Evolutionary conservation across 805 yeast species (phyloP).

Genomic region (Brettanomyces nanus): DNA sequence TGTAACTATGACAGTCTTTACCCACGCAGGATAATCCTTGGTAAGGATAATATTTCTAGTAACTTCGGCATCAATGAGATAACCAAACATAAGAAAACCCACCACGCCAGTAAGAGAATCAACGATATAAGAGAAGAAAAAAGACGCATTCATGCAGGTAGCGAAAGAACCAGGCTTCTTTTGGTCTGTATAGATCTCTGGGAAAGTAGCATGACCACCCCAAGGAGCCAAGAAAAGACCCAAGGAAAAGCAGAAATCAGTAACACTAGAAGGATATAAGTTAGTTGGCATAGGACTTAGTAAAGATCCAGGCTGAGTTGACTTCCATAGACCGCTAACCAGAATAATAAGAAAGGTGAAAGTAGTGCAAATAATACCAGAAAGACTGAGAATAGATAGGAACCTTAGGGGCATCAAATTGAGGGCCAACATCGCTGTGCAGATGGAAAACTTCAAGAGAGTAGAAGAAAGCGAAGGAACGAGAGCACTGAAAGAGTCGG

Average conservation of each 20-base stretch:
- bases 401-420: constrained; percentile 68
- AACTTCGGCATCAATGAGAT: constrained; percentile 40
- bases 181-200: constrained; percentile 67
- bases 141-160: constrained; percentile 48
- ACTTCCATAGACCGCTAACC: constrained; percentile 55
- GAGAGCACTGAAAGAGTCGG: constrained; percentile 50
- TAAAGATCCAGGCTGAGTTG: constrained; percentile 67
- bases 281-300: constrained; percentile 55
- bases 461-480: constrained; percentile 32
- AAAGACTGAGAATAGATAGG: constrained; percentile 57
- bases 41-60: constrained; percentile 37
- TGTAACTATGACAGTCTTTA: constrained; percentile 44
- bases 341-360: constrained; percentile 52
- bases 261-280: constrained; percentile 48
- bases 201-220: constrained; percentile 81
- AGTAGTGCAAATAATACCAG: constrained; percentile 67
- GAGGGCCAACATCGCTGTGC: constrained; percentile 32
- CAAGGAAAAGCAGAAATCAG: constrained; percentile 48
- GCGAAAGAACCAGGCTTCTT: constrained; percentile 52
- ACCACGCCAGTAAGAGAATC: constrained; percentile 58
- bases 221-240: constrained; percentile 74
- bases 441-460: constrained; percentile 35
- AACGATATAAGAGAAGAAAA: constrained; percentile 48
- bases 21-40: constrained; percentile 41
- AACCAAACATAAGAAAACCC: constrained; percentile 58